Conservation (phyloP, 148 eudicot species). For the Rhododendron ferrugineum region DNA sequence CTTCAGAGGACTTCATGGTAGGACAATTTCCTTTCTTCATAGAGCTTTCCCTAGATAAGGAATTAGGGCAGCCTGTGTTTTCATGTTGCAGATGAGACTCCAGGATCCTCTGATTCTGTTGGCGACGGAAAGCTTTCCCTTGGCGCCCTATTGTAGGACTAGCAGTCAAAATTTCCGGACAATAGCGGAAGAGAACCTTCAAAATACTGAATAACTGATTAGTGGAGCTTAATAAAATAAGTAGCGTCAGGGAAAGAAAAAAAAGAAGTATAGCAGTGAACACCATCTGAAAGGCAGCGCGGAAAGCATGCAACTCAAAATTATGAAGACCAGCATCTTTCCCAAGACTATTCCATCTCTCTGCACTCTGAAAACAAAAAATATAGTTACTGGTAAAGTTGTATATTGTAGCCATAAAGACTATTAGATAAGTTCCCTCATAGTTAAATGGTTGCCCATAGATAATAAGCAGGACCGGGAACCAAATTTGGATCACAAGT, state of each 20-base stretch:
- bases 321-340: constrained; percentile 71
- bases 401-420: background rate
- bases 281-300: constrained; percentile 97
- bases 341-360: constrained; percentile 66
- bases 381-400: background rate
- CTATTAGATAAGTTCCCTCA: background rate
- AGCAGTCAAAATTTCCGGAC: constrained; percentile 46
- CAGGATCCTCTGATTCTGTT: constrained; percentile 33
- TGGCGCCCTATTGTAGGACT: constrained; percentile 85
- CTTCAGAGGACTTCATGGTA: constrained; percentile 6
- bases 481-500: background rate
- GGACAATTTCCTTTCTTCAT: constrained; percentile 16
- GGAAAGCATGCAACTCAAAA: constrained; percentile 86
- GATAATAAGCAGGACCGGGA: background rate
- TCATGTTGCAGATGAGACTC: constrained; percentile 28
- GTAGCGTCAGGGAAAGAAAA: background rate
- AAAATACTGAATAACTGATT: constrained; percentile 17
- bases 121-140: constrained; percentile 90
- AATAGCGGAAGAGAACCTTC: constrained; percentile 66
- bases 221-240: constrained; percentile 1
- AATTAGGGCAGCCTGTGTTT: constrained; percentile 3
- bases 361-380: constrained; percentile 64
- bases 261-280: background rate
- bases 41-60: constrained; percentile 14
- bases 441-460: background rate